phyloP scores from a whole-genome alignment of 805 yeast species.

The Candida bentonensis region DNA sequence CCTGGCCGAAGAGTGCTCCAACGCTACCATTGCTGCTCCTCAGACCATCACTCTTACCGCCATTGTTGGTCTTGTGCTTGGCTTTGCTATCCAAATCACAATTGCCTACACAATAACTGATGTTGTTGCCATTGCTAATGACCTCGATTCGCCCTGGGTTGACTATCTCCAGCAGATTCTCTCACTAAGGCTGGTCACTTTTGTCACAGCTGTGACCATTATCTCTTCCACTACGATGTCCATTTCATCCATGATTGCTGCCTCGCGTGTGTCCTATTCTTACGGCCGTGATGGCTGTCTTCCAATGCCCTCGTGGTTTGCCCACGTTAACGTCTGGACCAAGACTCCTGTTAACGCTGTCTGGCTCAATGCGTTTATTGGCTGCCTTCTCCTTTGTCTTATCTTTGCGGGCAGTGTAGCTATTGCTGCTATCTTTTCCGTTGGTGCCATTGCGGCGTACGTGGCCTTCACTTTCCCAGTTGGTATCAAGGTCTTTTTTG shows the following conservation, averaged over 20 bases:
- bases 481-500: constrained; percentile 40
- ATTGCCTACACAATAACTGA: constrained; percentile 11
- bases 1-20: constrained; percentile 54
- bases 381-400: constrained; percentile 39
- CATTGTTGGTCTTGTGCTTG: constrained; percentile 28
- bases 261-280: constrained; percentile 52
- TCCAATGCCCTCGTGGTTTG: constrained; percentile 34
- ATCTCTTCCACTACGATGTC: constrained; percentile 9
- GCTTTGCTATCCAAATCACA: constrained; percentile 12
- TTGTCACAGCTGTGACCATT: constrained; percentile 24
- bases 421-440: constrained; percentile 57
- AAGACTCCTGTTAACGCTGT: constrained; percentile 50
- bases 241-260: constrained; percentile 37
- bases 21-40: constrained; percentile 53
- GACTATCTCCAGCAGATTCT: constrained; percentile 40
- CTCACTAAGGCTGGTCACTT: constrained; percentile 25
- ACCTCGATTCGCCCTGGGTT: constrained; percentile 37
- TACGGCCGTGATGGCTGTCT: constrained; percentile 57
- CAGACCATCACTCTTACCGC: constrained; percentile 49
- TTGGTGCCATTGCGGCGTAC: constrained; percentile 57
- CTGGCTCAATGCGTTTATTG: constrained; percentile 41
- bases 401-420: constrained; percentile 54
- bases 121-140: constrained; percentile 15
- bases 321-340: constrained; percentile 35
- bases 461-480: constrained; percentile 57